Conservation (phyloP, 1,284 basidiomycete genomes). For the Psilocybe mexicana region DNA sequence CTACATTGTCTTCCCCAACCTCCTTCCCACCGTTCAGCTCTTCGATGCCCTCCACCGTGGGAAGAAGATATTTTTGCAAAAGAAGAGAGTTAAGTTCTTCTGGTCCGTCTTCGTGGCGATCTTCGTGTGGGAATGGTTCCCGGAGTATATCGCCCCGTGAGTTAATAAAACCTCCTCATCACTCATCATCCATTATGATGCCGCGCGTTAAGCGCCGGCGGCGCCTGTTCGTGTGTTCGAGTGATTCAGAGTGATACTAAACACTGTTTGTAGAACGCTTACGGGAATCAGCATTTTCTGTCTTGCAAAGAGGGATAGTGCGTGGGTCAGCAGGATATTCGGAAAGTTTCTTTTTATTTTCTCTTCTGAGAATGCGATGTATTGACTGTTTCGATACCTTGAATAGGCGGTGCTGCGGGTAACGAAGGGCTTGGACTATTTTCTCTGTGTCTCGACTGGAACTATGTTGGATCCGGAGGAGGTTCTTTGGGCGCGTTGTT, state of each 20-base stretch:
- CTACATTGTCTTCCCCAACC: conserved; percentile 42
- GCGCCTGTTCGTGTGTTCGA: not conserved
- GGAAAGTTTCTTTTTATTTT: conserved; percentile 10
- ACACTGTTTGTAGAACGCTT: conserved; percentile 35
- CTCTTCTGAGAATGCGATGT: not conserved
- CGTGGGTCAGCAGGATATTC: conserved; percentile 62
- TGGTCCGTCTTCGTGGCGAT: conserved; percentile 54
- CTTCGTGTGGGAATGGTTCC: conserved; percentile 53
- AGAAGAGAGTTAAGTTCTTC: conserved; percentile 58
- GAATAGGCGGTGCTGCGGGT: conserved; percentile 39
- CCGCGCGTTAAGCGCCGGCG: not conserved
- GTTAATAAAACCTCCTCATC: conserved; percentile 2
- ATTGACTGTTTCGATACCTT: not conserved
- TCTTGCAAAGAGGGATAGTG: conserved; percentile 49
- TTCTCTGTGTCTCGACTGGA: conserved; percentile 57
- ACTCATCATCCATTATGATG: not conserved
- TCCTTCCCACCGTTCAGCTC: conserved; percentile 49
- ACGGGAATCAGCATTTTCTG: conserved; percentile 63
- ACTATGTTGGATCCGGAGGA: conserved; percentile 48
- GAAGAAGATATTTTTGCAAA: conserved; percentile 46
- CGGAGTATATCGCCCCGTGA: conserved; percentile 38
- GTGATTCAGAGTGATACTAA: not conserved
- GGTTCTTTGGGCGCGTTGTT: conserved; percentile 44
- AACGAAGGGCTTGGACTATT: conserved; percentile 54
- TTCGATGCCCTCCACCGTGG: conserved; percentile 58